These are phyloP conservation scores for Hordeum marinum DNA, from an alignment of 176 grass and related monocot genomes.

Conservation along the genomic window DNA sequence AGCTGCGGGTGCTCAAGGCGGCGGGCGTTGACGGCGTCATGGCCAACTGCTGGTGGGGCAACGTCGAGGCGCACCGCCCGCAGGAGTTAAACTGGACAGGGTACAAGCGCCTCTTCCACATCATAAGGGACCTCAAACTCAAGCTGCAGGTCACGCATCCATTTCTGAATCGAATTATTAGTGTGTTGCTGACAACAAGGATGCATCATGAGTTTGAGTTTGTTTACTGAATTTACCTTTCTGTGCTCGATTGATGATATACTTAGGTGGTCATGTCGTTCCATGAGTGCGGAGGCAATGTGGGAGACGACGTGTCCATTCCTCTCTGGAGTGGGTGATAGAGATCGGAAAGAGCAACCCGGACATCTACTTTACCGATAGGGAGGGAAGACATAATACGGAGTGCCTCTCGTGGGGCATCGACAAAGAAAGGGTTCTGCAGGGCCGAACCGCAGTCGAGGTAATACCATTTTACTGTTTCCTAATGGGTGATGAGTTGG, in stretches of 20 bases:
- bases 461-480: conserved; percentile 12
- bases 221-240: background rate
- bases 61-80: conserved; percentile 55
- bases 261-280: conserved; percentile 92
- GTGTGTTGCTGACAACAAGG: background rate
- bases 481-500: background rate
- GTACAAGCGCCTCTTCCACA: conserved; percentile 69
- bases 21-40: conserved; percentile 75
- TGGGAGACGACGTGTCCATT: conserved; percentile 59
- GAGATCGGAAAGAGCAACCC: conserved; percentile 81
- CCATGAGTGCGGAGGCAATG: conserved; percentile 85
- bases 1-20: conserved; percentile 67
- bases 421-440: conserved; percentile 80
- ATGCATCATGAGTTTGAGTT: background rate
- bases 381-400: conserved; percentile 46
- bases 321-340: conserved; percentile 78
- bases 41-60: conserved; percentile 95
- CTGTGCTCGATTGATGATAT: background rate
- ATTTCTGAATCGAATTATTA: background rate
- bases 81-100: conserved; percentile 78
- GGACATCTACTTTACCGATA: conserved; percentile 91
- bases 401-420: conserved; percentile 94
- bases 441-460: conserved; percentile 76
- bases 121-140: conserved; percentile 60
- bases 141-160: conserved; percentile 66